Evolutionary conservation across 495 filamentous ascomycete genomes (phyloP), one percentile per base, ranked within the genome.

Genomic region (Amniculicola lignicola): DNA sequence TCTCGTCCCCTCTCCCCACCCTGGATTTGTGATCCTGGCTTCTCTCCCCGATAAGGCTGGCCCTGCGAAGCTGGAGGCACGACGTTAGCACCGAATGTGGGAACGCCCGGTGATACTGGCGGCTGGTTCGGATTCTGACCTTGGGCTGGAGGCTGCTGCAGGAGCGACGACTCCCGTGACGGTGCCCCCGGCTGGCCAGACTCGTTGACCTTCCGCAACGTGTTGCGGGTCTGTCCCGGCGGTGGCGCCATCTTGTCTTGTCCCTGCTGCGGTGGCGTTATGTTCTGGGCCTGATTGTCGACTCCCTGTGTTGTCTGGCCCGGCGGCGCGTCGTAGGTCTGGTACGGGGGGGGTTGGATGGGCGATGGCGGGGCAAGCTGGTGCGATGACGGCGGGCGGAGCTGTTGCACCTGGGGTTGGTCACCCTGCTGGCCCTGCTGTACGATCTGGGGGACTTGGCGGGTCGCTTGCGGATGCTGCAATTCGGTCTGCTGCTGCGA

Each of bases 61-160:
- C 61, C 63, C 59, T 68, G 66, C 24, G 67, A 64, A 23, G 40
- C 49, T 51, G 60, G 40, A 25, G 69, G 69, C 14, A 69, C 69
- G 45, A 73, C 66, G 23, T 65, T 66, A 43, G 69, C 58, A 15
- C 67, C 67, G 51, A 69, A 71, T 9, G 68, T 58, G 10, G 65
- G 50, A 36, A 69, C 44, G 28, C 68, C 67, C 28, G 59, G 57
- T 42, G 61, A 57, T 24, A 55, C 53, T 25, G 63, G 57, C 49
- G 57, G 62, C 48, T 63, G 61, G 24, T 37, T 39, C 33, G 45
- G 61, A 55, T 35, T 39, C 57, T 65, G 62, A 61, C 53, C 52
- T 58, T 65, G 62, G 28, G 33, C 42, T 47, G 41, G 48, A 35
- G 62, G 62, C 45, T 48, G 56, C 23, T 64, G 61, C 31, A 64